phyloP scores from a whole-genome alignment of 768 basidiomycete genomes.

The Leccinum subgranulosum region DNA sequence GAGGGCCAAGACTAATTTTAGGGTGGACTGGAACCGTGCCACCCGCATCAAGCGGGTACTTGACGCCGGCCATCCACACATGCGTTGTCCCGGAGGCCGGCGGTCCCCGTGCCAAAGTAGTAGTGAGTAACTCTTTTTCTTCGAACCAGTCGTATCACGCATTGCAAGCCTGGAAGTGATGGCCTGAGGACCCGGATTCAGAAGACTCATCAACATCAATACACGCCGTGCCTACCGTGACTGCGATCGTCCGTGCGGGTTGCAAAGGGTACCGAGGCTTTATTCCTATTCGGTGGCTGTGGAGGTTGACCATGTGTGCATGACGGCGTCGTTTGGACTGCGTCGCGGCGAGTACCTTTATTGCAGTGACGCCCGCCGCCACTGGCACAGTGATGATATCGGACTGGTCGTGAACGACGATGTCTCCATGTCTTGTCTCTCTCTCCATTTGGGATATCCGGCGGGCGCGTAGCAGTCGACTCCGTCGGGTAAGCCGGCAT shows the following conservation, averaged over 20 bases:
- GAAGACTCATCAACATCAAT: too few relatives aligned
- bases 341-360: neutral
- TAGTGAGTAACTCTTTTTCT: neutral
- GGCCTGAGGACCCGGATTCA: neutral
- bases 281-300: neutral
- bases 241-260: neutral
- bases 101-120: too few relatives aligned
- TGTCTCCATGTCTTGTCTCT: neutral
- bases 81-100: too few relatives aligned
- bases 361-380: neutral
- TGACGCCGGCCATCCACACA: neutral
- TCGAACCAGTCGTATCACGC: neutral
- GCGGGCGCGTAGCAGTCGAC: neutral
- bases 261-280: neutral
- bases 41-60: neutral
- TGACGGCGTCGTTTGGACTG: neutral
- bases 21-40: neutral
- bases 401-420: neutral
- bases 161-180: neutral
- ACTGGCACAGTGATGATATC: neutral
- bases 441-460: neutral
- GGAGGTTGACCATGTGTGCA: neutral
- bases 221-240: neutral
- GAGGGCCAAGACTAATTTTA: neutral
- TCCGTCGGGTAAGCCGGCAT: slow-evolving; percentile 5